phyloP scores from a whole-genome alignment of 306 rosid species.

The Prunus dulcis region DNA sequence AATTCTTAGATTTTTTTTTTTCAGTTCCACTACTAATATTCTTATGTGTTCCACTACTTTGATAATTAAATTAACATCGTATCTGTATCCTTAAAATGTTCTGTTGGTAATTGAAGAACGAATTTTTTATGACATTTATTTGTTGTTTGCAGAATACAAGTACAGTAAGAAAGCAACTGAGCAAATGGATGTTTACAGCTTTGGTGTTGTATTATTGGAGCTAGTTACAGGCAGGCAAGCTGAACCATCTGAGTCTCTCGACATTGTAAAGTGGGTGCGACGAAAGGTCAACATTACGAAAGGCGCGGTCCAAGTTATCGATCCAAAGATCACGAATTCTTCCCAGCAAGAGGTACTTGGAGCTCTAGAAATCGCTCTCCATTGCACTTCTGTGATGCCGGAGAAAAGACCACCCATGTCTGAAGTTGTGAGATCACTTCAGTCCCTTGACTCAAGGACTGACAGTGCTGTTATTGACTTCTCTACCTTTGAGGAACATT shows the following conservation, averaged over 20 bases:
- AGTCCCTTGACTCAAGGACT: conserved; percentile 45
- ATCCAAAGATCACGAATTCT: conserved; percentile 46
- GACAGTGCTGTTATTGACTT: conserved; percentile 31
- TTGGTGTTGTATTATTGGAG: conserved; percentile 87
- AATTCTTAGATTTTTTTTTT: background rate
- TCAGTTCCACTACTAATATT: background rate
- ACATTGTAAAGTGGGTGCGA: conserved; percentile 89
- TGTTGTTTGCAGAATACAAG: conserved; percentile 64
- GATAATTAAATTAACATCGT: background rate
- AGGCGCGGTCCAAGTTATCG: conserved; percentile 73
- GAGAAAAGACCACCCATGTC: conserved; percentile 85
- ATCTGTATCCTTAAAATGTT: background rate
- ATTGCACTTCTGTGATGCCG: conserved; percentile 85
- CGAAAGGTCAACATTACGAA: conserved; percentile 84
- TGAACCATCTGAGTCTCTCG: conserved; percentile 56
- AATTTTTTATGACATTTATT: background rate
- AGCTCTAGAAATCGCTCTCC: conserved; percentile 75
- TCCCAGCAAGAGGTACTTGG: conserved; percentile 56
- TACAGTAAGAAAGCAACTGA: conserved; percentile 74
- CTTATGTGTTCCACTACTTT: background rate
- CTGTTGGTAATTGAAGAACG: background rate
- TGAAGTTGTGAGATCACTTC: conserved; percentile 69
- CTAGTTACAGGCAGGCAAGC: conserved; percentile 82
- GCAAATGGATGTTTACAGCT: conserved; percentile 79
- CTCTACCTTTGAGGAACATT: conserved; percentile 40